Conservation (phyloP, 2,329 filamentous ascomycete genomes). For the Microdochium trichocladiopsis region DNA sequence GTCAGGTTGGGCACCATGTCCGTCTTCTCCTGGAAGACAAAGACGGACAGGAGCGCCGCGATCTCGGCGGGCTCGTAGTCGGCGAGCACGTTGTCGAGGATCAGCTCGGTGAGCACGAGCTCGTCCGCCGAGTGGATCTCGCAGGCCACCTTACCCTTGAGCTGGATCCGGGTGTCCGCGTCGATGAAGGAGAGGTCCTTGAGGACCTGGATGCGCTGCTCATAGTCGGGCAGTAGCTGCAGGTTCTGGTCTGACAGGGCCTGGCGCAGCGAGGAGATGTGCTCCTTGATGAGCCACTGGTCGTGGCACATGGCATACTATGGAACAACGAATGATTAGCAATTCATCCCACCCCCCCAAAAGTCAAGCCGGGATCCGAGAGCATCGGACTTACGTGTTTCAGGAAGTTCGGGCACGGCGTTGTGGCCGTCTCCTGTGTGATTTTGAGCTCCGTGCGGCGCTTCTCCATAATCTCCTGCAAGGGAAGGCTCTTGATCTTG, state of each 20-base stretch:
- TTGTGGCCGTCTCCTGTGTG: conserved; percentile 58
- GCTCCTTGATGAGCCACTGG: conserved; percentile 92
- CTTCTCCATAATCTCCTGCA: conserved; percentile 73
- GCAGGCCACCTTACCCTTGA: conserved; percentile 97
- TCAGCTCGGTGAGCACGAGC: conserved; percentile 88
- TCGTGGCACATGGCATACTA: conserved; percentile 94
- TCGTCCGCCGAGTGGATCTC: conserved; percentile 97
- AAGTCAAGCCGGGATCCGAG: too few species aligned
- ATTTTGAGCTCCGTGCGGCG: conserved; percentile 55
- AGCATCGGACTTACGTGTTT: conserved; percentile 70
- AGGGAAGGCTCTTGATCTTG: conserved; percentile 72
- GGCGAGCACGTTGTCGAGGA: conserved; percentile 92
- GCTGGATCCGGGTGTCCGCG: conserved; percentile 74
- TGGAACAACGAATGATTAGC: conserved; percentile 8
- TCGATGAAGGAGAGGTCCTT: conserved; percentile 92
- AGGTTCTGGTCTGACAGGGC: conserved; percentile 95
- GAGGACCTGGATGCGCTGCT: conserved; percentile 87
- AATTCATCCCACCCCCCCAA: too few species aligned
- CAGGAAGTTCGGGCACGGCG: conserved; percentile 69
- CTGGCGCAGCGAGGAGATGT: conserved; percentile 79
- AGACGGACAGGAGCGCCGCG: conserved; percentile 84
- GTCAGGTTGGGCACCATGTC: conserved; percentile 74
- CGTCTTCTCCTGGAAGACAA: conserved; percentile 98
- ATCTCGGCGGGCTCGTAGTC: conserved; percentile 96
- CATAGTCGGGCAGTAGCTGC: conserved; percentile 90